Base-by-base conservation (phyloP, 1,139 yeast genomes). In the Chernovozyma aurita region DNA sequence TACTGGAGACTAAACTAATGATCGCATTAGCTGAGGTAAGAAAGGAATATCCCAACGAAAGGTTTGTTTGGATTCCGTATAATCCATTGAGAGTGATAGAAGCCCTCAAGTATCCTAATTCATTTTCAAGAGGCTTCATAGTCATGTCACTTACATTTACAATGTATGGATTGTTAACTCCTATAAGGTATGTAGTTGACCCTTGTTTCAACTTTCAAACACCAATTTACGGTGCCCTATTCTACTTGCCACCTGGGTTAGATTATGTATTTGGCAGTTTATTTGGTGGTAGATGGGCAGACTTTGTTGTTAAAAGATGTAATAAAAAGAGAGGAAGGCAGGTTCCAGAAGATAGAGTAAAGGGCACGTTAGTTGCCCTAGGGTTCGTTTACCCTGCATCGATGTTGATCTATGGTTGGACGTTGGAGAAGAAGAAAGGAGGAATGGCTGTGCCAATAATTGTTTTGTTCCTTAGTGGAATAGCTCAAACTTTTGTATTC, bases 361-460 rank as follows among this genome's bases (percentile, higher is more conserved):
- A 71, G 33, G 61, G 76, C 4, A 55, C 63, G 26, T 34, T 61
- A 3, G 41, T 63, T 7, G 62, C 72, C 0, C 49, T 62, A 29
- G 71, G 75, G 0, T 15, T 73, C 2, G 45, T 65, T 1, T 55
- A 66, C 32, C 78, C 78, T 0, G 56, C 47, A 0, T 45, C 68
- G 6, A 61, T 65, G 32, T 45, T 76, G 9, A 58, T 75, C 2
- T 76, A 73, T 47, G 81, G 80, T 2, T 76, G 81, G 80, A 47
- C 66, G 12, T 44, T 76, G 11, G 65, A 73, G 33, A 59, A 61
- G 38, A 59, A 63, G 37, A 62, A 61, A 38, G 80, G 80, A 14
- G 80, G 80, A 2, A 68, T 70, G 61, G 75, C 76, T 0, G 59
- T 76, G 3, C 79, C 80, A 1, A 61, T 75, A 8, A 59, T 75